phyloP scores from a whole-genome alignment of 106 monocot species.

The Phalaenopsis equestris region DNA sequence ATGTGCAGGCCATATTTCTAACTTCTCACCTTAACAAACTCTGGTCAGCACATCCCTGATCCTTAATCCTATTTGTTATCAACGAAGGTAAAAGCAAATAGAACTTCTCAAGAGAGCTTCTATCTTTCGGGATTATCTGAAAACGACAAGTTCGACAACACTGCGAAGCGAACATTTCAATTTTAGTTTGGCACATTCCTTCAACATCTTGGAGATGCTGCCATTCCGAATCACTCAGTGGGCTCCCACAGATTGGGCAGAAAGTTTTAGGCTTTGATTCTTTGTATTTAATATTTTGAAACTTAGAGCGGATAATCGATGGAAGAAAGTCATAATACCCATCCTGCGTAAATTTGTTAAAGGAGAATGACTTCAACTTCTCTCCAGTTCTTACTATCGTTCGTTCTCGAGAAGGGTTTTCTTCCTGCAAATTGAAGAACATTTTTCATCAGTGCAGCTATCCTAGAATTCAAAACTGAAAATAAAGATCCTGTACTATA shows the following conservation, averaged over 20 bases:
- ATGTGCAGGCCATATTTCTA: background rate
- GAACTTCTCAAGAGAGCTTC: conserved; percentile 33
- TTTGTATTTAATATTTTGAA: conserved; percentile 28
- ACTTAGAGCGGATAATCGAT: conserved; percentile 62
- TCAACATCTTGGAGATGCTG: conserved; percentile 17
- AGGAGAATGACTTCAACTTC: conserved; percentile 76
- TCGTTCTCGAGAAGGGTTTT: conserved; percentile 87
- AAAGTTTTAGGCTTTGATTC: conserved; percentile 48
- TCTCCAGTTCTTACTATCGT: conserved; percentile 93
- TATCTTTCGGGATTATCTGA: conserved; percentile 71
- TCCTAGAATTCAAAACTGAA: background rate
- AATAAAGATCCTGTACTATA: background rate
- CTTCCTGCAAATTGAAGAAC: conserved; percentile 49
- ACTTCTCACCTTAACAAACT: conserved; percentile 53
- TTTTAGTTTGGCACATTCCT: conserved; percentile 11
- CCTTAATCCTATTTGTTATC: conserved; percentile 34
- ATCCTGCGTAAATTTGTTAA: conserved; percentile 55
- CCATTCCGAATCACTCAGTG: conserved; percentile 53
- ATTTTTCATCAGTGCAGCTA: background rate
- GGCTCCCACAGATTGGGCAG: conserved; percentile 76
- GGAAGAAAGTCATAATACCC: conserved; percentile 60
- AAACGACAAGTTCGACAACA: conserved; percentile 79
- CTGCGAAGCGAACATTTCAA: conserved; percentile 38
- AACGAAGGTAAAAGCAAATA: conserved; percentile 52
- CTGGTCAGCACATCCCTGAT: conserved; percentile 4